Conservation (phyloP, 257 asterid species). For the Plectranthus barbatus region DNA sequence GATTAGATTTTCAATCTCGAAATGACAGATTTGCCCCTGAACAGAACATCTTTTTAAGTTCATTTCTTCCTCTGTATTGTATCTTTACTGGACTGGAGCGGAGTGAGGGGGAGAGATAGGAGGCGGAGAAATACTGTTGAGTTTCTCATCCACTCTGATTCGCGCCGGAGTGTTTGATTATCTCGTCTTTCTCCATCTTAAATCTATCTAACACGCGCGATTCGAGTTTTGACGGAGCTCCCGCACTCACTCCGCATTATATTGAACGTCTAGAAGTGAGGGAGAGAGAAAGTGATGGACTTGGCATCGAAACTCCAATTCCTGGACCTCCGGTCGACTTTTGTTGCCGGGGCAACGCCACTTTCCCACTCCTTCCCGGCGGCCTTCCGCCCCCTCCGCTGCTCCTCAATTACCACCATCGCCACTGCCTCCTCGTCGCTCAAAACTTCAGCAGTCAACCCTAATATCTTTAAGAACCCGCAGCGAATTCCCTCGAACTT, state of each 20-base stretch:
- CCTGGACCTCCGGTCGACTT: conserved; percentile 47
- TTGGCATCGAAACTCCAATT: conserved; percentile 42
- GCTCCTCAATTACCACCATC: conserved; percentile 12
- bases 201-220: background rate
- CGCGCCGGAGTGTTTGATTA: background rate
- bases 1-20: too few relatives aligned
- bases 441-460: too few relatives aligned
- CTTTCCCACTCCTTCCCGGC: conserved; percentile 30
- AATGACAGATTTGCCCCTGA: conserved; percentile 9
- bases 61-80: background rate
- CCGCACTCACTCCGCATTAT: background rate
- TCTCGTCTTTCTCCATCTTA: conserved; percentile 2
- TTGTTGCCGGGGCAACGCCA: conserved; percentile 44
- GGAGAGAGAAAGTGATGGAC: conserved; percentile 29
- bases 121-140: background rate
- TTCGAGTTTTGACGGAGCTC: background rate
- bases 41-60: too few relatives aligned
- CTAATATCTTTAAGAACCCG: conserved; percentile 17
- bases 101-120: background rate
- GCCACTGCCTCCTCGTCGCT: conserved; percentile 23
- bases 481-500: conserved; percentile 33
- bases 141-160: conserved; percentile 4
- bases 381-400: too few relatives aligned
- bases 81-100: background rate
- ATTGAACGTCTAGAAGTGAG: background rate